Conservation (phyloP, 2,329 filamentous ascomycete species). For the Tolypocladium cylindrosporum region DNA sequence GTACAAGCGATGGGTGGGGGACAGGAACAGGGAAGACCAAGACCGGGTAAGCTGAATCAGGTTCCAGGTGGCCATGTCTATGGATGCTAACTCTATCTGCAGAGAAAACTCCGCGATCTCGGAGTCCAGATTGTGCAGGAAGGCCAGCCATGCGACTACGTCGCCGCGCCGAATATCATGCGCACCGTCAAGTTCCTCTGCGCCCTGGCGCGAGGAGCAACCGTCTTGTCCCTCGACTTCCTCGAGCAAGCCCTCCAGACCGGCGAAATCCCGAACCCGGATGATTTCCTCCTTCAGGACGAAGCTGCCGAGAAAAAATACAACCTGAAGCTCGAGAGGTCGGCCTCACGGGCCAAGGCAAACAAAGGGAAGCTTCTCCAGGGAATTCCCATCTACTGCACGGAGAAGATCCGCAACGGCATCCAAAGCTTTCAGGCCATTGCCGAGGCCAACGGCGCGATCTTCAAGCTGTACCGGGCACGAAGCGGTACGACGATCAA, state of each 20-base stretch:
- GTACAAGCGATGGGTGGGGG: conserved; percentile 70
- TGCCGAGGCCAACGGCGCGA: conserved; percentile 78
- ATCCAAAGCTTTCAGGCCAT: conserved; percentile 79
- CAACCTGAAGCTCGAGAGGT: conserved; percentile 57
- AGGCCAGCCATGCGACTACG: conserved; percentile 66
- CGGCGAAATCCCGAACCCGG: conserved; percentile 52
- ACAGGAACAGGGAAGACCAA: conserved; percentile 62
- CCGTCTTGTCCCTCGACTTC: conserved; percentile 67
- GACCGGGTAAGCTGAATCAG: conserved; percentile 59
- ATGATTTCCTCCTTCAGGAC: conserved; percentile 62
- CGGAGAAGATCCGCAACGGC: conserved; percentile 68
- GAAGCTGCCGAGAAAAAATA: conserved; percentile 61
- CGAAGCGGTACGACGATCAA: conserved; percentile 59
- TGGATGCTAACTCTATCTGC: conserved; percentile 10
- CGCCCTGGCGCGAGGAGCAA: conserved; percentile 71
- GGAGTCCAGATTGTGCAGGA: conserved; percentile 76
- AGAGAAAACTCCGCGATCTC: conserved; percentile 73
- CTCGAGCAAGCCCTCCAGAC: conserved; percentile 67
- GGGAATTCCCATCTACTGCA: conserved; percentile 75
- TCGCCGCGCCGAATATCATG: conserved; percentile 78
- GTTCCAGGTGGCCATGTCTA: background rate
- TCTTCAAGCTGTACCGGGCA: conserved; percentile 67
- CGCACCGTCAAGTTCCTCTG: conserved; percentile 91
- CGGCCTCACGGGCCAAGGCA: conserved; percentile 58
- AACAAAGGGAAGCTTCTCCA: conserved; percentile 70